Base-by-base conservation (phyloP, 2,329 filamentous ascomycete genomes). In the Diaporthe humulicola region DNA sequence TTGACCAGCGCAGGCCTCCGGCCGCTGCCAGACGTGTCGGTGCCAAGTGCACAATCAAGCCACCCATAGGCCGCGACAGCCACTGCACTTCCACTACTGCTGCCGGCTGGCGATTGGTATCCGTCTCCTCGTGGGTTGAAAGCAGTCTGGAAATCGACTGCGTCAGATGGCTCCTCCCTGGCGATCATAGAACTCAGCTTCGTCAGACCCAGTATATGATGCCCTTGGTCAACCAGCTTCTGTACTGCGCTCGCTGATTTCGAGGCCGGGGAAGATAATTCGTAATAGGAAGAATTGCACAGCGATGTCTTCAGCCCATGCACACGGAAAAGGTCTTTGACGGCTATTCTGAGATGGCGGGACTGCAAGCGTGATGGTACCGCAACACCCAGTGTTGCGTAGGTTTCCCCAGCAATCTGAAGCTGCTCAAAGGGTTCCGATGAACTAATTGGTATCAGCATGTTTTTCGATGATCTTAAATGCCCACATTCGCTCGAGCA, bases 221-320 rank as follows among this genome's bases (percentile, higher is more conserved):
- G 91, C 0, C 92, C 92, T 2, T 89, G 86, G 69, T 91, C 87
- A 4, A 93, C 84, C 0, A 94, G 81, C 1, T 85, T 83, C 67
- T 90, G 88, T 0, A 91, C 86, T n/a, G 45, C 45, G 0, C 9
- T 7, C 1, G 45, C 45, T 22, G 45, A 48, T 19, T 48, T 19
- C 8, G 9, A 1, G 45, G 45, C 45, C 22, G 45, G 45, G 45
- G 19, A 1, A n/a, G 90, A 88, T 2, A 93, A 81, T 38, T 87
- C 82, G 36, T 87, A 87, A 85, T 88, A 93, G 2, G 90, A 88
- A 38, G 89, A 84, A 71, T 90, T 92, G 0, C 91, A 91, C 42
- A 88, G 85, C 1, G 86, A 86, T 0, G 89, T 92, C 19, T 86
- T 85, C 0, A 92, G 80, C 1, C 91, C 91, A n/a, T 80, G 78